Evolutionary conservation across 768 basidiomycete genomes (phyloP).

Genomic region (Melanogaster broomeanus): DNA sequence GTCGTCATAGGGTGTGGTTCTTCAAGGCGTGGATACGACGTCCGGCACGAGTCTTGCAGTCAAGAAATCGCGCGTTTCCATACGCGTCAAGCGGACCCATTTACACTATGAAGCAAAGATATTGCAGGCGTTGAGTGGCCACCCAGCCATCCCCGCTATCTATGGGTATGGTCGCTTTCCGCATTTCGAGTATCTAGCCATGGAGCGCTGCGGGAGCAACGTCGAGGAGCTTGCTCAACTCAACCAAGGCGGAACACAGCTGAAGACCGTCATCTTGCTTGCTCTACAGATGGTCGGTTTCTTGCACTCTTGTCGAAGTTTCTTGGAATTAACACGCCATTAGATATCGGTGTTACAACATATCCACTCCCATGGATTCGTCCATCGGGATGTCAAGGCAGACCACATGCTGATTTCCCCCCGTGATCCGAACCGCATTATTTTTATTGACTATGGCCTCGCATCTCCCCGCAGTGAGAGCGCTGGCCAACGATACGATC

Average conservation of each 20-base stretch:
- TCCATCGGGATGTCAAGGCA: slow-evolving; percentile 41
- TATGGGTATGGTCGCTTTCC: slow-evolving; percentile 32
- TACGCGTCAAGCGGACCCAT: slow-evolving; percentile 29
- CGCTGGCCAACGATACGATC: slow-evolving; percentile 17
- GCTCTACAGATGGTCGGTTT: not conserved
- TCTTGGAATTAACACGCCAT: not conserved
- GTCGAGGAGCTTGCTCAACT: slow-evolving; percentile 14
- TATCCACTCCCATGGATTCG: slow-evolving; percentile 19
- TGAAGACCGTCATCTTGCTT: slow-evolving; percentile 20
- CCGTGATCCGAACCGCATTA: slow-evolving; percentile 24
- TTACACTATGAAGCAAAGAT: slow-evolving; percentile 31
- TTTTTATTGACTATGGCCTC: slow-evolving; percentile 36
- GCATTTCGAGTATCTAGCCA: slow-evolving; percentile 39
- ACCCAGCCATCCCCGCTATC: slow-evolving; percentile 32
- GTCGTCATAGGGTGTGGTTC: no score
- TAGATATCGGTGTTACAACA: not conserved
- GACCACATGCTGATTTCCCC: slow-evolving; percentile 33
- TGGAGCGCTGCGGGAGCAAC: slow-evolving; percentile 14
- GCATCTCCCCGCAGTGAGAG: slow-evolving; percentile 10
- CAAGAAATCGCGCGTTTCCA: slow-evolving; percentile 35
- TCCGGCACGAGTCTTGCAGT: slow-evolving; percentile 1
- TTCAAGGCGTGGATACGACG: no score
- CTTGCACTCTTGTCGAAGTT: not conserved
- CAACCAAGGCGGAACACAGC: slow-evolving; percentile 14
- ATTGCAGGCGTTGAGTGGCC: slow-evolving; percentile 31